Conservation (phyloP, 2,329 filamentous ascomycete species). For the Hypoxylon rubiginosum region DNA sequence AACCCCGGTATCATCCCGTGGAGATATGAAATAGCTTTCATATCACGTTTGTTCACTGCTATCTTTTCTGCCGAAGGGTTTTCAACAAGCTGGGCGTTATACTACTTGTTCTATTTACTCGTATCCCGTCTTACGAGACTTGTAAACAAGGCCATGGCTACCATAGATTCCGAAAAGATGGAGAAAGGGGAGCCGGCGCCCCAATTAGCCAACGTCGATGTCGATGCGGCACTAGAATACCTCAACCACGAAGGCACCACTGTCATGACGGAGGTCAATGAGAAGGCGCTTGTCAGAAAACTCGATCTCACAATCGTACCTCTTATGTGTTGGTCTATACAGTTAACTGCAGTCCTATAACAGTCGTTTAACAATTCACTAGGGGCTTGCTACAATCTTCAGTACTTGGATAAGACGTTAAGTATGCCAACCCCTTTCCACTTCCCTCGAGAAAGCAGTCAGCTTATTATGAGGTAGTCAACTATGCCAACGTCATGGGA, state of each 20-base stretch:
- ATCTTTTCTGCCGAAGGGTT: not conserved
- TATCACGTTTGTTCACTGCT: not conserved
- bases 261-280: constrained; percentile 43
- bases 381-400: constrained; percentile 52
- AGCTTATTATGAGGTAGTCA: constrained; percentile 36
- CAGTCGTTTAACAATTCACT: not conserved
- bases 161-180: constrained; percentile 36
- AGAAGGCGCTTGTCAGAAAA: constrained; percentile 48
- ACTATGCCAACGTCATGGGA: constrained; percentile 52
- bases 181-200: constrained; percentile 31
- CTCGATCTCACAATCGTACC: constrained; percentile 51
- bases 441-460: not conserved
- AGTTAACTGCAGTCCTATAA: not conserved
- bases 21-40: not conserved
- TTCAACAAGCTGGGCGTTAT: not conserved
- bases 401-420: constrained; percentile 51
- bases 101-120: not conserved
- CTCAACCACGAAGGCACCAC: constrained; percentile 37
- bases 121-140: not conserved
- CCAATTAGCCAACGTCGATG: constrained; percentile 34
- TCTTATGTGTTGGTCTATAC: constrained; percentile 46
- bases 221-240: constrained; percentile 45
- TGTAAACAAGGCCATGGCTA: not conserved
- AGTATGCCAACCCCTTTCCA: constrained; percentile 30
- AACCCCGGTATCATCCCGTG: not conserved